Percentiles rank a stretch among this genome's conserved stretches.
phyloP scores from a whole-genome alignment of 1,139 yeast genomes.

The Geotrichum phurueaensis region DNA sequence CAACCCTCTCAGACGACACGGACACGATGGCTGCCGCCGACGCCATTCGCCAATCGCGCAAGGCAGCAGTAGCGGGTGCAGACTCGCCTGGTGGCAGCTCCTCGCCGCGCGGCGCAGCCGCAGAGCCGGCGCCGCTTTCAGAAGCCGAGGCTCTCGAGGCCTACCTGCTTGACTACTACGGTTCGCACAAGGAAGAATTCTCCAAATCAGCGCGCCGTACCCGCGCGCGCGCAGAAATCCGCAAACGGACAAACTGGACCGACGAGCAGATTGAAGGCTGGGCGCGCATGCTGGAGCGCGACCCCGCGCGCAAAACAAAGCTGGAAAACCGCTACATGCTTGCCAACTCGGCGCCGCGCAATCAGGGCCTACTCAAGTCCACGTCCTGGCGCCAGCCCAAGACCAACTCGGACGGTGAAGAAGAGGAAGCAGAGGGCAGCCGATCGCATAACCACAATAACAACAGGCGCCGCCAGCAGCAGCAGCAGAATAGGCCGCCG shows the following conservation, averaged over 20 bases:
- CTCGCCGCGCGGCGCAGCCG: slow-evolving; percentile 24
- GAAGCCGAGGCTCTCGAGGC: slow-evolving; percentile 41
- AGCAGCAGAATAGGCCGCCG: not conserved
- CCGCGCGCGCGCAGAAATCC: slow-evolving; percentile 48
- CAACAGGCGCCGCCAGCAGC: slow-evolving; percentile 9
- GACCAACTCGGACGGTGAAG: slow-evolving; percentile 7
- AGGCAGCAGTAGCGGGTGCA: slow-evolving; percentile 22
- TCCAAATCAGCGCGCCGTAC: slow-evolving; percentile 48
- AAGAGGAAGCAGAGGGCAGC: not conserved
- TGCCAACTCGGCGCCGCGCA: not conserved
- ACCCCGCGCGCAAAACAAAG: slow-evolving; percentile 49
- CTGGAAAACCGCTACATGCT: slow-evolving; percentile 60
- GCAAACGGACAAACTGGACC: slow-evolving; percentile 56
- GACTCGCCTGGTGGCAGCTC: slow-evolving; percentile 16
- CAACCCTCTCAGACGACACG: slow-evolving; percentile 27
- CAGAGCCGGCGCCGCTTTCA: not conserved
- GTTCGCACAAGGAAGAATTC: slow-evolving; percentile 39
- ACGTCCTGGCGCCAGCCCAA: slow-evolving; percentile 18
- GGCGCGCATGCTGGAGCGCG: slow-evolving; percentile 67
- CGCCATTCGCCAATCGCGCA: slow-evolving; percentile 12
- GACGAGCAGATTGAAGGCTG: slow-evolving; percentile 94
- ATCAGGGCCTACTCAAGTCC: slow-evolving; percentile 18
- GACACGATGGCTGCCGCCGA: slow-evolving; percentile 16
- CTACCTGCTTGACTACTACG: slow-evolving; percentile 52
- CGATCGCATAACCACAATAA: slow-evolving; percentile 1